phyloP scores from a whole-genome alignment of 148 eudicot species.

The Chenopodium suecicum region DNA sequence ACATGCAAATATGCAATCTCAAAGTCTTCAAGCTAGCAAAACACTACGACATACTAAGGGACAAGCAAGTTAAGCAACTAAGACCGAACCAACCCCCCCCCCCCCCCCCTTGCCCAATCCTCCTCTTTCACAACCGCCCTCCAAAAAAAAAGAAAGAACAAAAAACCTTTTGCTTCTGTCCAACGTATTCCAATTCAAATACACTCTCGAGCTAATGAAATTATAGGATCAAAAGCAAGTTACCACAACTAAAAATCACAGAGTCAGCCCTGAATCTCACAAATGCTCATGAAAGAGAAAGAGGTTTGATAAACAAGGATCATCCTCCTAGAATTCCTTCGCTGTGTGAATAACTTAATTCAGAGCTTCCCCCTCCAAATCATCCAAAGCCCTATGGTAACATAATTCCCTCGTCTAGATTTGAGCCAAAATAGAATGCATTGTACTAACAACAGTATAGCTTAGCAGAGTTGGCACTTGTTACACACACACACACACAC shows the following conservation, averaged over 20 bases:
- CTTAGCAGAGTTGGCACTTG: not conserved
- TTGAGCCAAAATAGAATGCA: not conserved
- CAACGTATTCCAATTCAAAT: no score
- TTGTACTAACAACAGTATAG: not conserved
- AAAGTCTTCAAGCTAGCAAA: no score
- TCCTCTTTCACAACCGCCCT: no score
- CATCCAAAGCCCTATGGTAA: not conserved
- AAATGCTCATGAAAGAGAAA: not conserved
- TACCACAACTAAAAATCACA: not conserved
- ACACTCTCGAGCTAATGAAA: no score
- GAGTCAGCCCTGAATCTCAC: not conserved
- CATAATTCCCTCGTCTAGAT: not conserved
- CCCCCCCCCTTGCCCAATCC: no score
- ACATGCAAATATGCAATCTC: no score
- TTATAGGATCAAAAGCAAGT: not conserved
- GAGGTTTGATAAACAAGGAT: not conserved
- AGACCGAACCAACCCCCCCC: no score
- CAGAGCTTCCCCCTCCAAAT: not conserved
- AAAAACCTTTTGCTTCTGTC: no score
- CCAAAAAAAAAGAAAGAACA: no score
- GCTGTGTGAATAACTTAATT: not conserved
- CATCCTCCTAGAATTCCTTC: not conserved
- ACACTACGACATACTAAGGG: no score
- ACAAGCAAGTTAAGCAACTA: no score
- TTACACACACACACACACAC: not conserved